Conservation (phyloP, 352 stramenopile genomes). For the Phytophthora idaei region DNA sequence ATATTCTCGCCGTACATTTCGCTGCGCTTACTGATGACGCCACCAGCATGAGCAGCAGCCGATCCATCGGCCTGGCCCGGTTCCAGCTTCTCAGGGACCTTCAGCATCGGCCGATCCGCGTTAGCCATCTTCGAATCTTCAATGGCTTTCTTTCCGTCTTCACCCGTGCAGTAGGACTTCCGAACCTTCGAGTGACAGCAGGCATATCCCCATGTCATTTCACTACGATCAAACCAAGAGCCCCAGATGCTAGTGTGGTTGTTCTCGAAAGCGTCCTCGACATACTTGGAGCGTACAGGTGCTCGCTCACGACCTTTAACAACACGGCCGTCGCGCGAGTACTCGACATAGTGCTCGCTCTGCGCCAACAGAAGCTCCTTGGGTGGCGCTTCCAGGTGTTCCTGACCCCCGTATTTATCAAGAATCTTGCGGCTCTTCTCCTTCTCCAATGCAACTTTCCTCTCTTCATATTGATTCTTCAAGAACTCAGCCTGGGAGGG, state of each 20-base stretch:
- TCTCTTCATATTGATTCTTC: constrained; percentile 93
- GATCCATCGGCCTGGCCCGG: constrained; percentile 18
- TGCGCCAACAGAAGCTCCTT: constrained; percentile 87
- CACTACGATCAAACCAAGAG: constrained; percentile 96
- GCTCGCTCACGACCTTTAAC: constrained; percentile 80
- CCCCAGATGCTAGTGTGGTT: constrained; percentile 98
- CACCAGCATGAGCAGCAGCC: constrained; percentile 15
- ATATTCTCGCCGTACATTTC: constrained; percentile 93
- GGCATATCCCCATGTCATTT: constrained; percentile 96
- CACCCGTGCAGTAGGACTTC: constrained; percentile 96
- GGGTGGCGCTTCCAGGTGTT: constrained; percentile 89
- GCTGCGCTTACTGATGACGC: constrained; percentile 65
- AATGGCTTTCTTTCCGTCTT: constrained; percentile 90
- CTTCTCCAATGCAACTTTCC: constrained; percentile 70
- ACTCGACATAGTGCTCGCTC: constrained; percentile 93
- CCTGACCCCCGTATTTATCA: constrained; percentile 96
- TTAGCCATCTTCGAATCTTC: constrained; percentile 76
- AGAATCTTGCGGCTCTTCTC: constrained; percentile 83
- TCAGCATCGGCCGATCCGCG: constrained; percentile 59
- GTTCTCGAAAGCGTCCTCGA: constrained; percentile 96
- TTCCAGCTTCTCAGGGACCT: constrained; percentile 31
- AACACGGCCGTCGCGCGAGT: constrained; percentile 92
- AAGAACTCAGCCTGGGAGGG: constrained; percentile 96
- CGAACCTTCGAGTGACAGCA: constrained; percentile 96
- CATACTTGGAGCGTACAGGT: constrained; percentile 96